These are phyloP conservation scores for Oxyria digyna DNA, from an alignment of 148 eudicot genomes.

Conservation along the genomic window DNA sequence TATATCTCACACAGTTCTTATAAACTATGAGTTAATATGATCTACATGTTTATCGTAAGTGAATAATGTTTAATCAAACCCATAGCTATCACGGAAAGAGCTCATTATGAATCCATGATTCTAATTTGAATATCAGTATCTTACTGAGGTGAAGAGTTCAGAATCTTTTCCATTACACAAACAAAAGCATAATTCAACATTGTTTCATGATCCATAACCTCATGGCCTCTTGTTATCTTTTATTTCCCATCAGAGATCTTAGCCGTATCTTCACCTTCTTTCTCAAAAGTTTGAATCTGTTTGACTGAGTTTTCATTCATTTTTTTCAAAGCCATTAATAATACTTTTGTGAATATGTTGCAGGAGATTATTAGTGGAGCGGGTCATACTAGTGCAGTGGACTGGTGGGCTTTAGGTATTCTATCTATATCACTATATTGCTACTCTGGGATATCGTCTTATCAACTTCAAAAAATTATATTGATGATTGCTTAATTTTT, in stretches of 20 bases:
- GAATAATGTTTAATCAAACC: background rate
- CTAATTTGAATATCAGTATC: background rate
- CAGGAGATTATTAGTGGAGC: slow-evolving; percentile 92
- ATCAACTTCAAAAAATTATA: background rate
- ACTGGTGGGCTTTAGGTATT: slow-evolving; percentile 99
- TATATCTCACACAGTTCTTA: background rate
- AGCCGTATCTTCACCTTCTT: background rate
- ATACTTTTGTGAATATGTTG: background rate
- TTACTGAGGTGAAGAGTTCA: background rate
- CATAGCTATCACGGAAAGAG: background rate
- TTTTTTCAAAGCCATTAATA: background rate
- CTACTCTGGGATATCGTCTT: background rate
- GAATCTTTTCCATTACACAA: background rate
- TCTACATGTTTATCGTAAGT: background rate
- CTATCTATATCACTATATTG: background rate
- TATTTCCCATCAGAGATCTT: slow-evolving; percentile 6
- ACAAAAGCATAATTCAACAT: background rate
- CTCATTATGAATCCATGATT: background rate
- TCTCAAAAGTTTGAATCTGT: background rate
- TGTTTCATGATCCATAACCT: background rate
- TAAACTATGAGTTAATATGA: background rate
- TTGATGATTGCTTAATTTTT: background rate
- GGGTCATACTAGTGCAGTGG: slow-evolving; percentile 98
- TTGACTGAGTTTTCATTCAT: background rate
- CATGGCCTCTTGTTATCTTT: background rate